Conservation (phyloP, 1,139 yeast genomes). For the Blastobotrys apis region DNA sequence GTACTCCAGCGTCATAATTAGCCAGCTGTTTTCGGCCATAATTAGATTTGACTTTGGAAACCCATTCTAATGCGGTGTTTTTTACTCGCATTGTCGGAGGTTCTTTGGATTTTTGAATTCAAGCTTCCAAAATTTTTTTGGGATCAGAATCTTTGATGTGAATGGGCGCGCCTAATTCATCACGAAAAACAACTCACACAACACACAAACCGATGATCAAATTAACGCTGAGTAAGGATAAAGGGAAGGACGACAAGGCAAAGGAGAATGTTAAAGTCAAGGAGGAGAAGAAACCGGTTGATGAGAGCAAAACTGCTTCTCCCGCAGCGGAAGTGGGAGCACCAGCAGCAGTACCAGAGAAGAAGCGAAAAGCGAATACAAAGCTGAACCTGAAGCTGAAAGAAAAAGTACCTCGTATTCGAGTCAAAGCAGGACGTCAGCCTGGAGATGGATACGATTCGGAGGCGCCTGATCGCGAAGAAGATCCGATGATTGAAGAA, state of each 20-base stretch:
- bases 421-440: constrained; percentile 76
- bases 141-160: background rate
- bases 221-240: constrained; percentile 26
- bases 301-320: no score
- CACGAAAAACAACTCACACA: background rate
- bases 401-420: constrained; percentile 52
- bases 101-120: no score
- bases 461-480: constrained; percentile 94
- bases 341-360: constrained; percentile 4
- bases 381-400: constrained; percentile 28
- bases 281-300: constrained; percentile 49
- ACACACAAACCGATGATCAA: constrained; percentile 24
- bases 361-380: constrained; percentile 7
- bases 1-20: constrained; percentile 7
- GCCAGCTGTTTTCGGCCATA: constrained; percentile 10
- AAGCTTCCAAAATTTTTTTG: background rate
- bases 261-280: constrained; percentile 53
- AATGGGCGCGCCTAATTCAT: background rate
- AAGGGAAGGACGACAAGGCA: constrained; percentile 27
- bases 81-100: constrained; percentile 10
- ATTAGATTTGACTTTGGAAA: background rate
- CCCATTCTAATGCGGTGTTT: constrained; percentile 15
- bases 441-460: constrained; percentile 97
- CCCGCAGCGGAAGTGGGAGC: background rate
- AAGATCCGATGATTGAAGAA: constrained; percentile 87